A percentile compares a stretch with the other conserved stretches of the same genome.
Evolutionary conservation across 108 stramenopile species (phyloP).

Genomic region (Aureococcus anophagefferens): DNA sequence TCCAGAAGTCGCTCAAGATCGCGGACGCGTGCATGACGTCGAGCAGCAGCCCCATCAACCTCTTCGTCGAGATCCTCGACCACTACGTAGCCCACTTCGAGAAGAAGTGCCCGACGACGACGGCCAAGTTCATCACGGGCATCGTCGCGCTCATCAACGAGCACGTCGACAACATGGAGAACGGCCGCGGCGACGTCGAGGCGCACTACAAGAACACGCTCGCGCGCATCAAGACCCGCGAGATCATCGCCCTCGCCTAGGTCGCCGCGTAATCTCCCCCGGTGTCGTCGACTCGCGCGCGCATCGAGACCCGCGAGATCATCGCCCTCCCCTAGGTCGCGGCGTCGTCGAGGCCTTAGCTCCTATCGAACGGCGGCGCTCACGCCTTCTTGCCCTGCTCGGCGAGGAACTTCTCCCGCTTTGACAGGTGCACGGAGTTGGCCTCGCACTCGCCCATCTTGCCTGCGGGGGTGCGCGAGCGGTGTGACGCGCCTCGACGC

Average conservation of each 20-base stretch:
- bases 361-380: no score
- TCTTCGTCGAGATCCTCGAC: slow-evolving; percentile 92
- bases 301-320: no score
- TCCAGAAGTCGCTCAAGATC: slow-evolving; percentile 72
- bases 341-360: no score
- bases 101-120: slow-evolving; percentile 67
- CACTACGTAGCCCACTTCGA: slow-evolving; percentile 90
- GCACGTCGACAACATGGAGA: slow-evolving; percentile 53
- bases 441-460: no score
- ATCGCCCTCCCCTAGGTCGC: no score
- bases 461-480: no score
- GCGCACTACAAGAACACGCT: background rate
- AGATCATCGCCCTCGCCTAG: background rate
- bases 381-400: no score
- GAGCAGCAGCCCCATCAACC: slow-evolving; percentile 54
- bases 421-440: no score
- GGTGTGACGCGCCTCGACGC: no score
- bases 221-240: background rate
- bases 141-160: slow-evolving; percentile 86
- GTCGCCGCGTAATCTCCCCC: no score
- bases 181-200: background rate
- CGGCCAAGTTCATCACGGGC: slow-evolving; percentile 63
- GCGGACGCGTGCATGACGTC: slow-evolving; percentile 74
- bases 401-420: no score
- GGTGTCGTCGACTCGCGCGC: no score